These are phyloP conservation scores for Diversispora epigaea DNA, from an alignment of 192 early-diverging fungal genomes.

Conservation along the genomic window DNA sequence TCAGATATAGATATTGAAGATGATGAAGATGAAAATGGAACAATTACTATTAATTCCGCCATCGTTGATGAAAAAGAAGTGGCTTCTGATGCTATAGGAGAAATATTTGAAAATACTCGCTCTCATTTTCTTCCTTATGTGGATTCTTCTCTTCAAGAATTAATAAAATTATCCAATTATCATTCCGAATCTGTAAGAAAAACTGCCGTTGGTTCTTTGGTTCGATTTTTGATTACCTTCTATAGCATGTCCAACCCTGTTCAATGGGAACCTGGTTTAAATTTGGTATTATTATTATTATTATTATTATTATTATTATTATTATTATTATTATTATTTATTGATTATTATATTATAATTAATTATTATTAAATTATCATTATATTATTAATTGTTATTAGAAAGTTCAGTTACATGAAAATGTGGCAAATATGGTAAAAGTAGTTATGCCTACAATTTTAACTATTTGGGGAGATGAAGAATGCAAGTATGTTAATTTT, in stretches of 20 bases:
- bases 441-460: slow-evolving; percentile 71
- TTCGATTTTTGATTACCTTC: slow-evolving; percentile 76
- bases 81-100: slow-evolving; percentile 83
- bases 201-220: slow-evolving; percentile 67
- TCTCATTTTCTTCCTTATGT: slow-evolving; percentile 83
- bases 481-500: slow-evolving; percentile 58
- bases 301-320: neutral
- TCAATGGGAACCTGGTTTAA: slow-evolving; percentile 78
- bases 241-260: slow-evolving; percentile 65
- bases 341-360: slow-evolving; percentile 5
- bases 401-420: slow-evolving; percentile 69
- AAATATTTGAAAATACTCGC: slow-evolving; percentile 77
- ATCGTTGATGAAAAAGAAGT: slow-evolving; percentile 93
- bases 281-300: slow-evolving; percentile 41
- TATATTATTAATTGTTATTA: slow-evolving; percentile 34
- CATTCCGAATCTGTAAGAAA: slow-evolving; percentile 83
- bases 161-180: slow-evolving; percentile 69
- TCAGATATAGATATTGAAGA: slow-evolving; percentile 44
- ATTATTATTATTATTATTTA: neutral
- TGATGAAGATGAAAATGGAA: slow-evolving; percentile 59
- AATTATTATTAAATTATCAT: too few species aligned
- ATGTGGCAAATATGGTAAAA: slow-evolving; percentile 68
- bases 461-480: slow-evolving; percentile 75
- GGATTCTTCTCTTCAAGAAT: slow-evolving; percentile 64
- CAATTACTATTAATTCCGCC: slow-evolving; percentile 67